Conservation (phyloP, 2,329 filamentous ascomycete species). For the Pseudogymnoascus verrucosus region DNA sequence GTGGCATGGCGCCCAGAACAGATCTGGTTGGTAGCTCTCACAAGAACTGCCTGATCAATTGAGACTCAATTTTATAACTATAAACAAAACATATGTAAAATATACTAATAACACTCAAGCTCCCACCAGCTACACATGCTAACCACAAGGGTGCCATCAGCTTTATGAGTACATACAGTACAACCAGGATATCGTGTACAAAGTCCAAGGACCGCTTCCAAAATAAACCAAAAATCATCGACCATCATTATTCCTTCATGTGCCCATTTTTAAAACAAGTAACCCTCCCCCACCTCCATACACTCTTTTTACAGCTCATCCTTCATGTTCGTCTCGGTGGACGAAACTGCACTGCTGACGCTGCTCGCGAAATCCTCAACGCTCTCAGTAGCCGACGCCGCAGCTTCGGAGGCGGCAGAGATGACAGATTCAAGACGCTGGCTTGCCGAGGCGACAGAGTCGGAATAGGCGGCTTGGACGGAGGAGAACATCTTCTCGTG, state of each 20-base stretch:
- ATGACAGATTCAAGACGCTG: slow-evolving; percentile 48
- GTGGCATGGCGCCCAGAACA: background rate
- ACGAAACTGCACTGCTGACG: slow-evolving; percentile 32
- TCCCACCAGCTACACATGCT: background rate
- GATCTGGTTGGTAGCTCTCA: background rate
- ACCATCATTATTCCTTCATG: slow-evolving; percentile 3
- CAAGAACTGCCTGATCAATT: background rate
- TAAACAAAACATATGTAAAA: slow-evolving; percentile 5
- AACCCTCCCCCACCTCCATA: background rate
- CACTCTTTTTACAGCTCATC: slow-evolving; percentile 18
- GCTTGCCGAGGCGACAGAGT: slow-evolving; percentile 54
- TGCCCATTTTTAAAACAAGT: slow-evolving; percentile 6
- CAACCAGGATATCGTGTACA: slow-evolving; percentile 8
- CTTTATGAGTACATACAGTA: slow-evolving; percentile 4
- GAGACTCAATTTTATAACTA: slow-evolving; percentile 1
- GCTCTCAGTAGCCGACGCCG: slow-evolving; percentile 40
- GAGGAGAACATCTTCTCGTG: slow-evolving; percentile 63
- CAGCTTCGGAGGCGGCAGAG: slow-evolving; percentile 44
- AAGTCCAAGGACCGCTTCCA: slow-evolving; percentile 8
- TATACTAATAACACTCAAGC: slow-evolving; percentile 4
- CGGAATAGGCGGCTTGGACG: slow-evolving; percentile 60
- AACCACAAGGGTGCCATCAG: background rate
- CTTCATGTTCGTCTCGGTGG: slow-evolving; percentile 37
- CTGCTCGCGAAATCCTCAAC: slow-evolving; percentile 40
- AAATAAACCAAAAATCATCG: slow-evolving; percentile 9